Conservation (phyloP, 2,329 filamentous ascomycete genomes). For the Cytospora leucostoma region DNA sequence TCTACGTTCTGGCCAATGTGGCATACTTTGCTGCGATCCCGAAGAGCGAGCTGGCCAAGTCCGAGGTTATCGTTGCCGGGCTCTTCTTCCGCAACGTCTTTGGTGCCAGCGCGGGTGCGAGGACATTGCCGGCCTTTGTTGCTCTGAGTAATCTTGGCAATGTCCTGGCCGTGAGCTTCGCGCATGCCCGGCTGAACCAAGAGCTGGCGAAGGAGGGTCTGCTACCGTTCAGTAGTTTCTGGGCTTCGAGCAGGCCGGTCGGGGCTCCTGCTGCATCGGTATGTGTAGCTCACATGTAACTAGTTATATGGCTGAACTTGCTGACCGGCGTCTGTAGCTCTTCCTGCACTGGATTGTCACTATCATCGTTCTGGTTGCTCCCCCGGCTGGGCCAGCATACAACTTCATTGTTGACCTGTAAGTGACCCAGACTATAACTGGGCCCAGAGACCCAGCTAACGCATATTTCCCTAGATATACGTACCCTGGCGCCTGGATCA, state of each 20-base stretch:
- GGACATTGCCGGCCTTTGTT: constrained; percentile 53
- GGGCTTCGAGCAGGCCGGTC: constrained; percentile 68
- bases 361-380: constrained; percentile 64
- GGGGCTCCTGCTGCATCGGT: constrained; percentile 58
- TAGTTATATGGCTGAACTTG: not conserved
- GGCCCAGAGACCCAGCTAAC: not conserved
- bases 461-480: constrained; percentile 39
- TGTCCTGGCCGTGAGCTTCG: constrained; percentile 62
- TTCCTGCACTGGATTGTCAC: constrained; percentile 69
- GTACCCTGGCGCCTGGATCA: constrained; percentile 57
- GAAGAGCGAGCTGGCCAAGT: constrained; percentile 57
- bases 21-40: constrained; percentile 66
- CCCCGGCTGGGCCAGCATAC: constrained; percentile 68
- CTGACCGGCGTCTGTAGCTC: constrained; percentile 36
- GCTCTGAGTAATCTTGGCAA: constrained; percentile 60
- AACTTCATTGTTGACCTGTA: constrained; percentile 65
- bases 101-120: constrained; percentile 51
- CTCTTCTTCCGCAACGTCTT: constrained; percentile 65
- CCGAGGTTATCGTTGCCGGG: constrained; percentile 61
- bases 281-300: constrained; percentile 13
- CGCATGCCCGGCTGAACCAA: constrained; percentile 60
- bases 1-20: constrained; percentile 65
- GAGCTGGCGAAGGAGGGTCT: constrained; percentile 72
- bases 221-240: constrained; percentile 65
- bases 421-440: not conserved